Percentiles rank a stretch among this genome's conserved stretches.
phyloP scores from a whole-genome alignment of 805 yeast genomes.

The Suhomyces emberorum region DNA sequence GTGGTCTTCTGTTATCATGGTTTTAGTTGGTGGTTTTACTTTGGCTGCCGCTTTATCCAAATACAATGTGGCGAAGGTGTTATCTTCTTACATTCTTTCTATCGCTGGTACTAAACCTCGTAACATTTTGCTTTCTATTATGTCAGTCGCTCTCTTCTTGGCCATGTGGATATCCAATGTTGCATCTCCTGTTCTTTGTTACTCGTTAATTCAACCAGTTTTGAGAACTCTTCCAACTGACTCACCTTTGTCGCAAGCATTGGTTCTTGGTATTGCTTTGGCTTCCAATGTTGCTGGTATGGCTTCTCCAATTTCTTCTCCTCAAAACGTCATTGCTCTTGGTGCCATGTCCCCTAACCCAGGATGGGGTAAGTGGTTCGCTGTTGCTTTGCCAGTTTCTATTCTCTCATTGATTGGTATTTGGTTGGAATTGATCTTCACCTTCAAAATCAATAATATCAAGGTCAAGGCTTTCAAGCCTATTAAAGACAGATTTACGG shows the following conservation, averaged over 20 bases:
- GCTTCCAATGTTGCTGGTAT: slow-evolving; percentile 95
- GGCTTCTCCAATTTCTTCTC: slow-evolving; percentile 96
- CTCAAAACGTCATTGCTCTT: slow-evolving; percentile 90
- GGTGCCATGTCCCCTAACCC: slow-evolving; percentile 78
- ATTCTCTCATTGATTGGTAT: slow-evolving; percentile 57
- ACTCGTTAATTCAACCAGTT: slow-evolving; percentile 86
- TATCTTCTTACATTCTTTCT: slow-evolving; percentile 78
- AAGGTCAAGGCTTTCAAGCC: slow-evolving; percentile 48
- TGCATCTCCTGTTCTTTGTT: slow-evolving; percentile 94
- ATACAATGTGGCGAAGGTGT: slow-evolving; percentile 79
- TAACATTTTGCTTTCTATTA: slow-evolving; percentile 68
- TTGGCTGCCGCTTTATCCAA: slow-evolving; percentile 93
- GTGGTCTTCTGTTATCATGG: slow-evolving; percentile 95
- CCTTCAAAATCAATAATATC: slow-evolving; percentile 52
- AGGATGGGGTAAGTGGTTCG: slow-evolving; percentile 93
- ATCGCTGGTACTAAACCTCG: slow-evolving; percentile 86
- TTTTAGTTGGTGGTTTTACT: slow-evolving; percentile 89
- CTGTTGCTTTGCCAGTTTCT: slow-evolving; percentile 79
- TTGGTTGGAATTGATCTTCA: slow-evolving; percentile 68
- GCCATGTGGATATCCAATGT: slow-evolving; percentile 97
- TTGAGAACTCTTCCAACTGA: slow-evolving; percentile 78
- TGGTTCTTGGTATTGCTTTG: slow-evolving; percentile 86
- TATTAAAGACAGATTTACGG: slow-evolving; percentile 43
- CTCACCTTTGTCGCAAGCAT: slow-evolving; percentile 74
- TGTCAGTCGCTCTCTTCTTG: slow-evolving; percentile 81